Evolutionary conservation across 305 asterid species (phyloP), one percentile per base, ranked within the genome.

Genomic region (Rubia peregrina): DNA sequence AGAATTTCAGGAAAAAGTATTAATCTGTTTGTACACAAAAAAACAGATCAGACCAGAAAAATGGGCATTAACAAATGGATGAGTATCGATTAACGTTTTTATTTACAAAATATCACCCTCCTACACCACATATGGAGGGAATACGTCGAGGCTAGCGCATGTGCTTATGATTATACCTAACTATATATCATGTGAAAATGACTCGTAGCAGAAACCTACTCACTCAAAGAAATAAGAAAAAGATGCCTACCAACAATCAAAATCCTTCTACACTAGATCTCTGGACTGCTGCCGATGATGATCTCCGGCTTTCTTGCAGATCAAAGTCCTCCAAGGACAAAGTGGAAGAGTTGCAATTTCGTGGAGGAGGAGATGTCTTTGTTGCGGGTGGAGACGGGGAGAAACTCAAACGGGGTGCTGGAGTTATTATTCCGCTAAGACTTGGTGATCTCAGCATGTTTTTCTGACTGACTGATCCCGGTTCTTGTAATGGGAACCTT

Each of bases 401-500:
- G 70, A 81, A 72, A 71, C 74, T 87, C 24, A 83, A 76, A 71
- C 83, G 82, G n/a, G 91, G 85, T 40, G 85, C 75, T 6, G 85
- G 83, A 22, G 84, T 72, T 65, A 87, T 69, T 61, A 90, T 91
- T 73, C 90, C 92, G 40, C 90, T 91, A 69, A 95, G 75, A 80
- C 99, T 95, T 24, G 96, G 91, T 2, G 97, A 95, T 75, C 88
- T 87, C 22, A 75, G 75, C 90, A 95, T 86, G 71, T 84, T 79
- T 78, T 88, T 90, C 76, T 86, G 92, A 67, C 85, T 81, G 41
- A 88, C 73, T 33, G 87, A 65, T 44, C 95, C 84, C 2, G 99
- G 99, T 69, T 91, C 96, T 75, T 95, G 98, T 71, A 91, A 80
- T 53, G 98, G 99, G 73, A 92, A 95, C 74, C 96, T 83, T 38